Evolutionary conservation across 805 yeast genomes (phyloP).

Genomic region (Hanseniaspora jakobsenii): DNA sequence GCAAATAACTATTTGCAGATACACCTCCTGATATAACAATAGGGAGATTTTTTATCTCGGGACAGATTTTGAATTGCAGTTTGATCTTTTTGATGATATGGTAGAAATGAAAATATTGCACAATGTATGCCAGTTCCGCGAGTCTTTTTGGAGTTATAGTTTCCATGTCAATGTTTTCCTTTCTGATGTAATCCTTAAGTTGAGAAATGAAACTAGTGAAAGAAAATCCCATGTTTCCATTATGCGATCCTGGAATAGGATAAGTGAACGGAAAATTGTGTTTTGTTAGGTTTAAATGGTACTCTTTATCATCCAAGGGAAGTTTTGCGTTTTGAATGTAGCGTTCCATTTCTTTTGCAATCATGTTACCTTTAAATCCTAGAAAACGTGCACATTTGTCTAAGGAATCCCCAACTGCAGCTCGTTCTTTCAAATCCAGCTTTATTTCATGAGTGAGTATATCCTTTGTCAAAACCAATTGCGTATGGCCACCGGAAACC

Average conservation of each 20-base stretch:
- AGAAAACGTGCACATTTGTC: slow-evolving; percentile 85
- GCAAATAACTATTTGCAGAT: slow-evolving; percentile 54
- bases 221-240: slow-evolving; percentile 37
- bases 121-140: slow-evolving; percentile 36
- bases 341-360: slow-evolving; percentile 70
- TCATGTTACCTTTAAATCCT: slow-evolving; percentile 70
- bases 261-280: slow-evolving; percentile 37
- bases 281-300: slow-evolving; percentile 9
- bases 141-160: slow-evolving; percentile 17
- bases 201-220: slow-evolving; percentile 10
- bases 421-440: slow-evolving; percentile 58
- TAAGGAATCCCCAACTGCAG: slow-evolving; percentile 85
- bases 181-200: background rate
- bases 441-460: slow-evolving; percentile 58
- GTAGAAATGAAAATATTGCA: slow-evolving; percentile 55
- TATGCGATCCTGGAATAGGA: slow-evolving; percentile 27
- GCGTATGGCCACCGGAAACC: slow-evolving; percentile 91
- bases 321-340: slow-evolving; percentile 32
- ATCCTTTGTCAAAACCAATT: slow-evolving; percentile 57
- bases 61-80: slow-evolving; percentile 33
- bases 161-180: background rate
- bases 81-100: slow-evolving; percentile 60
- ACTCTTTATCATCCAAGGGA: background rate
- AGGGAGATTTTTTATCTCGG: slow-evolving; percentile 26
- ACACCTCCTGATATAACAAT: slow-evolving; percentile 92